Conservation (phyloP, 2,329 filamentous ascomycete genomes). For the Aureobasidium subglaciale region DNA sequence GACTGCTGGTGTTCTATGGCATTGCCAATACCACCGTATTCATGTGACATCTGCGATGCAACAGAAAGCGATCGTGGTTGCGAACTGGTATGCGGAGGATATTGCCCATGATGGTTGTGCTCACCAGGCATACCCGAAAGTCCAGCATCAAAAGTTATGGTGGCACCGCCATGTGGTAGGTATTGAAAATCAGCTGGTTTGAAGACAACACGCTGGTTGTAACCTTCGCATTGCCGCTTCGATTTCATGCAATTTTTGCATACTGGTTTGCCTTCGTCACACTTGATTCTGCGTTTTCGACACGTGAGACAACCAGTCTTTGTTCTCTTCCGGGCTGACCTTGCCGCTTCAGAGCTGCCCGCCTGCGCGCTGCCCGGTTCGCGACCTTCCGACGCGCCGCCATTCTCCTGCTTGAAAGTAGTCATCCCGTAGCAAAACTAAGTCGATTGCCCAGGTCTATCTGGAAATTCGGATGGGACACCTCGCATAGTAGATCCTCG, state of each 20-base stretch:
- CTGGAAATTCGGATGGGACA: neutral
- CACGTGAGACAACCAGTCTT: conserved; percentile 94
- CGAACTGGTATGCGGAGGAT: neutral
- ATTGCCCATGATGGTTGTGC: neutral
- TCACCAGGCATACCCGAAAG: neutral
- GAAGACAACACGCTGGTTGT: conserved; percentile 74
- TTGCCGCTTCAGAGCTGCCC: conserved; percentile 6
- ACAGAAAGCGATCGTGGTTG: neutral
- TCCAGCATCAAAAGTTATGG: conserved; percentile 29
- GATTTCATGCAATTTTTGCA: conserved; percentile 84
- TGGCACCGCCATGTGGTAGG: conserved; percentile 35
- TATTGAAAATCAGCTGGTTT: conserved; percentile 58
- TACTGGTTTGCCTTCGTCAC: conserved; percentile 78
- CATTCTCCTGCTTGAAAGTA: neutral
- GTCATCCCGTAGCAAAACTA: neutral
- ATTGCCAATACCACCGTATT: neutral
- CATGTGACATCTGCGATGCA: neutral
- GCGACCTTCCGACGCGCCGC: conserved; percentile 1
- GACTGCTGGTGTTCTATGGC: neutral
- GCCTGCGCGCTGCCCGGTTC: conserved; percentile 1
- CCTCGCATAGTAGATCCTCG: conserved; percentile 9
- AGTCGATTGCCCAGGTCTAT: neutral
- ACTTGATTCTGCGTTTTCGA: conserved; percentile 92
- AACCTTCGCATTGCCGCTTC: conserved; percentile 76
- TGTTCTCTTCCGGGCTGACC: conserved; percentile 54